Conservation (phyloP, 805 yeast species). For the Scheffersomyces amazonensis region DNA sequence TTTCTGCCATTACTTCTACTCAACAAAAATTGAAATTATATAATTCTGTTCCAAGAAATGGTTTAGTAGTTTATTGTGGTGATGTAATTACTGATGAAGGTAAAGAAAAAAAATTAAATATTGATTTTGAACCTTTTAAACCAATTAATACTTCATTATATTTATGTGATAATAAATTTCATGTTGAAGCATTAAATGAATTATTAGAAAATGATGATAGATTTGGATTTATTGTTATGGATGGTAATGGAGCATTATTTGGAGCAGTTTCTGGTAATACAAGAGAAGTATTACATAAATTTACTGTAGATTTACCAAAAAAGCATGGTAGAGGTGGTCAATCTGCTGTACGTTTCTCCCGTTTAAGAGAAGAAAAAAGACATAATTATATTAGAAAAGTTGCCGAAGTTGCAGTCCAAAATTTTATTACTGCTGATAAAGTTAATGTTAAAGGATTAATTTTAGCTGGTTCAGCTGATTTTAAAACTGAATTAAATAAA, state of each 20-base stretch:
- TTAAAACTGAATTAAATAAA: slow-evolving; percentile 89
- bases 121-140: slow-evolving; percentile 98
- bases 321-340: slow-evolving; percentile 99
- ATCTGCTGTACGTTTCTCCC: slow-evolving; percentile 97
- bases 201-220: slow-evolving; percentile 92
- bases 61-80: slow-evolving; percentile 96
- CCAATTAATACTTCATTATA: slow-evolving; percentile 96
- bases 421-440: slow-evolving; percentile 92
- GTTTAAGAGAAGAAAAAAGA: slow-evolving; percentile 98
- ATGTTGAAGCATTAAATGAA: slow-evolving; percentile 94
- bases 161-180: slow-evolving; percentile 96
- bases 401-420: slow-evolving; percentile 97
- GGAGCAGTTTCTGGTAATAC: slow-evolving; percentile 97
- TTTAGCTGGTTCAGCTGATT: slow-evolving; percentile 98
- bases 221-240: slow-evolving; percentile 98
- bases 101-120: slow-evolving; percentile 92
- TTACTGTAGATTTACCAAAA: slow-evolving; percentile 94
- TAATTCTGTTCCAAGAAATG: slow-evolving; percentile 88
- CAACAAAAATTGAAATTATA: slow-evolving; percentile 94
- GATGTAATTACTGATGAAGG: slow-evolving; percentile 97
- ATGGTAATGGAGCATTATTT: slow-evolving; percentile 97
- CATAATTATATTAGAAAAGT: slow-evolving; percentile 98
- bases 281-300: slow-evolving; percentile 92
- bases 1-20: slow-evolving; percentile 96
- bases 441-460: slow-evolving; percentile 92